Conservation (phyloP, 2,329 filamentous ascomycete species). For the Lecanoromycetidae sp. region DNA sequence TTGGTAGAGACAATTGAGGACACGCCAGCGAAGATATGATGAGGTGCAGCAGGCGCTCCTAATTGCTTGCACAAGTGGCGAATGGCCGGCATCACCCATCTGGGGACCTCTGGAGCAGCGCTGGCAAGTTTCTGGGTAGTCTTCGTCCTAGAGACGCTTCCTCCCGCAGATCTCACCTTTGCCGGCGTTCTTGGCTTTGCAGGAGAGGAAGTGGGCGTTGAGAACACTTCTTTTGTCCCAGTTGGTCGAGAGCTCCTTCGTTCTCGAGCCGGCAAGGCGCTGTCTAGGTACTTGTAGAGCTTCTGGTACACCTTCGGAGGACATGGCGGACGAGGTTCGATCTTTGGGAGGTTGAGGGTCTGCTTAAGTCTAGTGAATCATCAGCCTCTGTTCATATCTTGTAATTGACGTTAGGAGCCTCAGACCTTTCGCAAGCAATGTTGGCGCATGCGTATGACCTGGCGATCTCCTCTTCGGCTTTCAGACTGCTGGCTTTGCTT, state of each 20-base stretch:
- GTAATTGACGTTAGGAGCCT: neutral
- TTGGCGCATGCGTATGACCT: slow-evolving; percentile 74
- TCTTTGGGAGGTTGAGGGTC: slow-evolving; percentile 60
- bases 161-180: slow-evolving; percentile 19
- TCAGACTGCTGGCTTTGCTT: slow-evolving; percentile 62
- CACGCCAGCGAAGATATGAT: slow-evolving; percentile 63
- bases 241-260: slow-evolving; percentile 22
- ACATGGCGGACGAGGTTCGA: slow-evolving; percentile 64
- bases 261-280: slow-evolving; percentile 45
- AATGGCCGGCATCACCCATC: slow-evolving; percentile 59
- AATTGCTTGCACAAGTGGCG: slow-evolving; percentile 53
- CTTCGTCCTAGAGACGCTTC: slow-evolving; percentile 4
- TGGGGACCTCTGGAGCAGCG: slow-evolving; percentile 35
- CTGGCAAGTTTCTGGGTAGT: slow-evolving; percentile 2
- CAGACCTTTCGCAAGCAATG: slow-evolving; percentile 73
- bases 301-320: slow-evolving; percentile 72
- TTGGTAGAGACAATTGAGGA: slow-evolving; percentile 38
- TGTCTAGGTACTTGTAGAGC: slow-evolving; percentile 68
- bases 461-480: slow-evolving; percentile 78
- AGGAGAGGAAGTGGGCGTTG: slow-evolving; percentile 16
- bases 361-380: slow-evolving; percentile 53
- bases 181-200: slow-evolving; percentile 22
- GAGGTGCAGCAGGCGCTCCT: slow-evolving; percentile 49
- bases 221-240: slow-evolving; percentile 23
- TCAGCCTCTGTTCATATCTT: neutral